These are phyloP conservation scores for Exutisphaerella laricina DNA, from an alignment of 2,329 filamentous ascomycete genomes.

Conservation along the genomic window DNA sequence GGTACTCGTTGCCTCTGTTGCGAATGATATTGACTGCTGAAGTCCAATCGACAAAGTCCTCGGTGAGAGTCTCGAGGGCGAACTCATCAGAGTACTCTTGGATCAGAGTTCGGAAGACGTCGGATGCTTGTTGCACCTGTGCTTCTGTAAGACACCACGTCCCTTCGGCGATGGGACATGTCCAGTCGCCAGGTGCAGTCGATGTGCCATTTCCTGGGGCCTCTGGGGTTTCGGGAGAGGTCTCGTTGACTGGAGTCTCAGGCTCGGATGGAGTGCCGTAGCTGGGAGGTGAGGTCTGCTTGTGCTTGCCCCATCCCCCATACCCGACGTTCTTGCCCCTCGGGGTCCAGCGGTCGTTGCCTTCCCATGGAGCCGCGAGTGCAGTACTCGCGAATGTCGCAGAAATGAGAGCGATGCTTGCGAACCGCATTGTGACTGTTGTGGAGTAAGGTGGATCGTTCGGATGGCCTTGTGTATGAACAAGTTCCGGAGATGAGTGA, in stretches of 20 bases:
- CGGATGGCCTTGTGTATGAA: slow-evolving; percentile 1
- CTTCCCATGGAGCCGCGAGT: slow-evolving; percentile 19
- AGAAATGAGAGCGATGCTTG: slow-evolving; percentile 19
- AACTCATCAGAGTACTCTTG: slow-evolving; percentile 28
- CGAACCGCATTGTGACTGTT: slow-evolving; percentile 20
- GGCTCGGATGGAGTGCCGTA: slow-evolving; percentile 1
- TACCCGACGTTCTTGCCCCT: slow-evolving; percentile 15
- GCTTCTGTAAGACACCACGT: slow-evolving; percentile 22
- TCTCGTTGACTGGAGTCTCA: slow-evolving; percentile 2
- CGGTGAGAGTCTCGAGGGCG: slow-evolving; percentile 26
- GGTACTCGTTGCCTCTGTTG: slow-evolving; percentile 25
- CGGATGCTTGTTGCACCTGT: slow-evolving; percentile 23
- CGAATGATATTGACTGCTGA: slow-evolving; percentile 31
- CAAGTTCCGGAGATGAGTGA: not conserved
- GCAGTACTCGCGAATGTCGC: slow-evolving; percentile 17
- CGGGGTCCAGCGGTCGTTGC: slow-evolving; percentile 4
- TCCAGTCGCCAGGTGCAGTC: not conserved
- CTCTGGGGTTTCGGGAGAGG: slow-evolving; percentile 5
- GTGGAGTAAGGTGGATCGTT: slow-evolving; percentile 6
- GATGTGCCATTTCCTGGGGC: slow-evolving; percentile 5
- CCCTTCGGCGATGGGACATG: slow-evolving; percentile 6
- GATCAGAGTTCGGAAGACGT: slow-evolving; percentile 30
- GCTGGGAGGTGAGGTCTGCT: slow-evolving; percentile 10
- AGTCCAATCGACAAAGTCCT: slow-evolving; percentile 30
- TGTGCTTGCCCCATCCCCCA: slow-evolving; percentile 19